Base-by-base conservation (phyloP, 2,329 filamentous ascomycete species). In the Colletotrichum salicis region DNA sequence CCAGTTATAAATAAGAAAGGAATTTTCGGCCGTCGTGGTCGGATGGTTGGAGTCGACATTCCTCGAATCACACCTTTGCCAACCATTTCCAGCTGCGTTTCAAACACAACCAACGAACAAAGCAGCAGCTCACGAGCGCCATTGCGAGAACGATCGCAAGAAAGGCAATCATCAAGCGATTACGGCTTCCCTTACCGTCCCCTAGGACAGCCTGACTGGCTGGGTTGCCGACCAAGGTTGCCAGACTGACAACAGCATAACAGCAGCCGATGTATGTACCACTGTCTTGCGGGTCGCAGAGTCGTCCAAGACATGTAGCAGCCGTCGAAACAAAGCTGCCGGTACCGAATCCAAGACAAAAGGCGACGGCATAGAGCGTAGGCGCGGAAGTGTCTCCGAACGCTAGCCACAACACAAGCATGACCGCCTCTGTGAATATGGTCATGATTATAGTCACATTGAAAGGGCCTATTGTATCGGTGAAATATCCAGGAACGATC, bases 241-340 rank as follows among this genome's bases (percentile, higher is more conserved):
- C 77, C 60, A 80, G 69, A n/a, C 78, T 75, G 48, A 75, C 74
- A 29, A 79, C 58, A 2, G 75, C 75, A 62, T 79, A 80, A 8
- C 72, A 77, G 4, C 73, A 76, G 2, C 79, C 78, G 5, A 80
- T 68, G 74, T 79, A 80, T 11, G 77, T 80, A 5, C 77, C 77
- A 19, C 70, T 76, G 33, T 72, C 75, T 11, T 74, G 71, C 33
- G 73, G 71, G 15, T 73, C 64, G 52, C 77, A 79, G 3, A 80
- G 76, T 3, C 69, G 60, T 29, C 76, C 75, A 10, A 80, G 70
- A 66, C 77, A 79, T 12, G 75, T 75, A 7, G 76, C 51, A 54
- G 57, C 48, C 6, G 58, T 64, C 7, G 62, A 67, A 35, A 79
- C 77, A 64, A 77, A 78, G 12, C 75, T 77, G 1, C 79, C 79